phyloP scores from a whole-genome alignment of 2,329 filamentous ascomycete genomes.

The Phyllosticta paracitricarpa region DNA sequence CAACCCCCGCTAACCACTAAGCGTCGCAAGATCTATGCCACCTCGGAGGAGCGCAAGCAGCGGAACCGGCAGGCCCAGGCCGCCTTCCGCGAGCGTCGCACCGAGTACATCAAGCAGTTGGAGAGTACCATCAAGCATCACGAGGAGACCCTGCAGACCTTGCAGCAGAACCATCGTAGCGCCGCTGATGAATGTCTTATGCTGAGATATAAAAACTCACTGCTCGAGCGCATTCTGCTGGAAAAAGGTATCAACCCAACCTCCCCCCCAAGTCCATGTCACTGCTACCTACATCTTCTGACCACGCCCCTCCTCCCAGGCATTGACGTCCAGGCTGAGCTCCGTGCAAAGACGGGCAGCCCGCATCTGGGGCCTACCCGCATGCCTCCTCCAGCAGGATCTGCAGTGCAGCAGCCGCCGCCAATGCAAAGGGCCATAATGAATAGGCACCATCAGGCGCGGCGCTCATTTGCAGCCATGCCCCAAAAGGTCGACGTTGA shows the following conservation, averaged over 20 bases:
- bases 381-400: constrained; percentile 41
- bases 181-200: constrained; percentile 96
- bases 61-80: constrained; percentile 95
- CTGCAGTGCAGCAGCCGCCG: constrained; percentile 51
- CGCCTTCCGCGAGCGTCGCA: constrained; percentile 89
- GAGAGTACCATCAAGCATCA: constrained; percentile 96
- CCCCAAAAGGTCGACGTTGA: constrained; percentile 59
- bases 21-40: constrained; percentile 78
- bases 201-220: constrained; percentile 96
- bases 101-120: constrained; percentile 98
- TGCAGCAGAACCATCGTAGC: constrained; percentile 88
- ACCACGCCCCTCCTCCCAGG: constrained; percentile 39
- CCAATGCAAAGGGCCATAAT: constrained; percentile 72
- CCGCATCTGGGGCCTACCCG: constrained; percentile 62
- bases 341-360: constrained; percentile 84
- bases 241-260: constrained; percentile 66
- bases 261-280: neutral
- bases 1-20: constrained; percentile 26
- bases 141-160: constrained; percentile 83
- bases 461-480: constrained; percentile 63
- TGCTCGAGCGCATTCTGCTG: constrained; percentile 86
- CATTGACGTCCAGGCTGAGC: constrained; percentile 93
- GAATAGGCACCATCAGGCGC: constrained; percentile 61
- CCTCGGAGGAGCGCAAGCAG: constrained; percentile 96
- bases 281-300: neutral